Evolutionary conservation across 768 basidiomycete genomes (phyloP), one percentile per base, ranked within the genome.

Genomic region (Mrakia blollopis): DNA sequence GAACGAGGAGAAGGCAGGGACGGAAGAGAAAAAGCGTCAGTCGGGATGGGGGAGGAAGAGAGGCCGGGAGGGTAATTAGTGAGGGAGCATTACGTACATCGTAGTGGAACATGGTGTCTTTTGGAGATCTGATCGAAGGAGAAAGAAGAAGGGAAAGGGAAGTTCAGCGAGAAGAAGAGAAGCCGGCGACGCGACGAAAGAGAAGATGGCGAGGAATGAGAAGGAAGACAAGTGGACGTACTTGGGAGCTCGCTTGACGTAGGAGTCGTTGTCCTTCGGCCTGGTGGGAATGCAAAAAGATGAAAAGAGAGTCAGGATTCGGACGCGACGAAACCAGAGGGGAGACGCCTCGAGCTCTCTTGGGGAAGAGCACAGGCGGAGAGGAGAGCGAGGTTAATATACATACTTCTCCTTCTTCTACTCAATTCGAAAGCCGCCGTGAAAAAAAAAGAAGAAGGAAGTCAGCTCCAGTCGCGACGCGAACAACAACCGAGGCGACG

Each of bases 221-320:
- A 10, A 23, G 37, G 9, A 35, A 65, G 37, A 21, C 0, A 21
- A 14, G 10, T 1, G 63, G 11, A 65, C 63, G 8, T 11, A 68
- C 69, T 71, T 71, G 21, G 69, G 69, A 13, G 69, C 69, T 25
- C 69, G 69, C 28, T 71, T 71, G 69, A 71, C 69, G 28, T 71
- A 71, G 14, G n/a, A 14, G 23, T 71, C 69, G 47, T 71, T 71
- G n/a, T 71, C 69, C 14, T 50, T 54, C 10, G 69, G 69, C 25
- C 69, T 71, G 21, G 23, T 7, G 30, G 11, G 25, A 1, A 67
- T 11, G 9, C 2, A 67, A 39, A 44, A 16, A 23, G 18, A 47
- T 47, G 41, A 44, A 9, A 1, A 69, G 67, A 23, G 41, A 25
- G 69, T 71, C 47, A 71, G 47, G 28, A 0, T 6, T 13, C n/a